Percentiles rank a stretch among this genome's conserved stretches.
Conservation (phyloP, 1,284 basidiomycete genomes). For the Paramarasmius palmivorus region DNA sequence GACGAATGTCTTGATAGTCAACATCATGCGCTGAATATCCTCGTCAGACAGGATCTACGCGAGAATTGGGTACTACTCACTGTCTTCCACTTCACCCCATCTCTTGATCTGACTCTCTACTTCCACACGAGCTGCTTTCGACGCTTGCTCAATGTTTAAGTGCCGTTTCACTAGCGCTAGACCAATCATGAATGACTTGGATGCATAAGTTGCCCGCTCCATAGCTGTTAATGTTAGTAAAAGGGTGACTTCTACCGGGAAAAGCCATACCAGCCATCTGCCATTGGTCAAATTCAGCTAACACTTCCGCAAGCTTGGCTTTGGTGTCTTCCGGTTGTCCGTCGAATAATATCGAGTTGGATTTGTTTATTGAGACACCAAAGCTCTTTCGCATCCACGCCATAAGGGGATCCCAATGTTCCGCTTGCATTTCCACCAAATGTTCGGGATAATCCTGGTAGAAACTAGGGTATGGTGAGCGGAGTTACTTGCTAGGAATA, state of each 20-base stretch:
- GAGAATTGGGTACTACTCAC: constrained; percentile 51
- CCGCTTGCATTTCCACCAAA: constrained; percentile 80
- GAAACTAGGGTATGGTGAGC: constrained; percentile 56
- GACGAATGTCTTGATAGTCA: constrained; percentile 91
- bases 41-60: constrained; percentile 8
- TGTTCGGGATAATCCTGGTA: constrained; percentile 76
- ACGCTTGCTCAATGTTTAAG: constrained; percentile 83
- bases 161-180: constrained; percentile 81
- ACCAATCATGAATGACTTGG: constrained; percentile 91
- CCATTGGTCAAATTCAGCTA: constrained; percentile 76
- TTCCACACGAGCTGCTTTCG: constrained; percentile 87
- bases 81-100: constrained; percentile 99
- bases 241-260: not conserved
- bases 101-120: constrained; percentile 92
- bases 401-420: constrained; percentile 90
- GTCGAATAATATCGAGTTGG: constrained; percentile 68
- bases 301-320: constrained; percentile 54
- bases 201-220: constrained; percentile 88
- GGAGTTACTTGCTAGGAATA: constrained; percentile 4
- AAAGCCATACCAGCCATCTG: constrained; percentile 77
- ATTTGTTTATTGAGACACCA: constrained; percentile 64
- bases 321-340: constrained; percentile 72
- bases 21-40: constrained; percentile 83
- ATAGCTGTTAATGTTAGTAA: constrained; percentile 61
- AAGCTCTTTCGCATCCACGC: constrained; percentile 76